Percentiles rank a stretch among this genome's conserved stretches.
Conservation (phyloP, 108 stramenopile genomes). For the Epipyxis sp. region DNA sequence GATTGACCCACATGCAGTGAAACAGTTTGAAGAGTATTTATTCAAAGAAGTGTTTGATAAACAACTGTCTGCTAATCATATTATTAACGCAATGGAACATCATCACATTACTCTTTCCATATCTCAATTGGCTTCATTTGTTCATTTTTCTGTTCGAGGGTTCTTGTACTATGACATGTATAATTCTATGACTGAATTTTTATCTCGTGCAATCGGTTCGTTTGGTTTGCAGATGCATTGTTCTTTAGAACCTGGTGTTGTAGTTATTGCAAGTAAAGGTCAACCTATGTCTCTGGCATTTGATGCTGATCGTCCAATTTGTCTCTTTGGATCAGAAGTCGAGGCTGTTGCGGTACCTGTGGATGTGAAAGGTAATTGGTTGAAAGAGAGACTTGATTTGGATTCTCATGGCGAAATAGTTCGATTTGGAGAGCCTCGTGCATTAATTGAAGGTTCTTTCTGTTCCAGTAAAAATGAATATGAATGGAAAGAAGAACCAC, state of each 20-base stretch:
- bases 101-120: background rate
- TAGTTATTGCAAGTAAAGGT: constrained; percentile 30
- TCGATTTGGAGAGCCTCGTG: constrained; percentile 31
- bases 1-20: background rate
- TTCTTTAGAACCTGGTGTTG: constrained; percentile 35
- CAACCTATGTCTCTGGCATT: constrained; percentile 38
- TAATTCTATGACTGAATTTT: constrained; percentile 23
- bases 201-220: constrained; percentile 29
- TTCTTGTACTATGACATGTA: constrained; percentile 33
- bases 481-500: too few relatives aligned
- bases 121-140: constrained; percentile 17
- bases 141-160: constrained; percentile 21
- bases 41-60: too few relatives aligned
- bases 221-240: constrained; percentile 32
- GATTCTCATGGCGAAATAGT: constrained; percentile 31
- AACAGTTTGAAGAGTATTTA: constrained; percentile 6
- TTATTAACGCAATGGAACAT: too few relatives aligned
- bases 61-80: too few relatives aligned
- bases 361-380: background rate
- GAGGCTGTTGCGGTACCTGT: constrained; percentile 26
- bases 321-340: constrained; percentile 33
- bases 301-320: constrained; percentile 3
- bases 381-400: constrained; percentile 29
- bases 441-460: constrained; percentile 8
- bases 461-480: too few relatives aligned